Evolutionary conservation across 352 stramenopile genomes (phyloP).

Genomic region (Thraustochytrium sp.): DNA sequence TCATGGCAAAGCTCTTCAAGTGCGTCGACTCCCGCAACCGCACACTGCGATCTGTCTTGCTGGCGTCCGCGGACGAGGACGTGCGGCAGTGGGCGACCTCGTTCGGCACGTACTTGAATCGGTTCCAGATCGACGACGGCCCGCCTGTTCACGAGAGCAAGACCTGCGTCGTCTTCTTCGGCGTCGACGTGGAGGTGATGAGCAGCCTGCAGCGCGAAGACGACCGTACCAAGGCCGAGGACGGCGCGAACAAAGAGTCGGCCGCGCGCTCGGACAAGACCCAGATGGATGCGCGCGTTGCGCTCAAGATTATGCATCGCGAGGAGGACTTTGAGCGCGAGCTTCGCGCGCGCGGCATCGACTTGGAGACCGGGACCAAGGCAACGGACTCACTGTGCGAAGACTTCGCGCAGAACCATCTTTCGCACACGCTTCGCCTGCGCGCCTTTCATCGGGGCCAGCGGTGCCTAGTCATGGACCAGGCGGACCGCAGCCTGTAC

Average conservation of each 20-base stretch:
- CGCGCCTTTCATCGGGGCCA: not conserved
- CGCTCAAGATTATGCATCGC: not conserved
- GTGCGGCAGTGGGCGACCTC: not conserved
- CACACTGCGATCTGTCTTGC: not conserved
- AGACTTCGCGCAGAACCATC: not conserved
- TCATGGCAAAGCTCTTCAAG: not conserved
- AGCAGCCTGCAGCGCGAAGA: not conserved
- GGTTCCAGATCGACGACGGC: not conserved
- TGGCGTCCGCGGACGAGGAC: not conserved
- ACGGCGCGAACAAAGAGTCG: no score
- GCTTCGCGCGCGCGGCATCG: not conserved
- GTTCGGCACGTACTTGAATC: not conserved
- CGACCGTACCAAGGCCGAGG: no score
- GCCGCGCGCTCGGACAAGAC: no score
- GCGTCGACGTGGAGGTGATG: not conserved
- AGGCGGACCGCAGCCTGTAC: not conserved
- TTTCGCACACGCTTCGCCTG: not conserved
- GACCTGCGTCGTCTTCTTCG: slow-evolving; percentile 31
- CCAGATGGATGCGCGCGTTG: not conserved
- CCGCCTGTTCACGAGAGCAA: not conserved
- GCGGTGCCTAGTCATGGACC: not conserved
- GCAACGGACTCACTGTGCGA: not conserved
- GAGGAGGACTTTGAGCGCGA: not conserved
- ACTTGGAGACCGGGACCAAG: no score
- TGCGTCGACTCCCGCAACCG: not conserved